A percentile compares a stretch with the other conserved stretches of the same genome.
These are phyloP conservation scores for Diospyros lotus DNA, from an alignment of 148 eudicot genomes.

Conservation along the genomic window DNA sequence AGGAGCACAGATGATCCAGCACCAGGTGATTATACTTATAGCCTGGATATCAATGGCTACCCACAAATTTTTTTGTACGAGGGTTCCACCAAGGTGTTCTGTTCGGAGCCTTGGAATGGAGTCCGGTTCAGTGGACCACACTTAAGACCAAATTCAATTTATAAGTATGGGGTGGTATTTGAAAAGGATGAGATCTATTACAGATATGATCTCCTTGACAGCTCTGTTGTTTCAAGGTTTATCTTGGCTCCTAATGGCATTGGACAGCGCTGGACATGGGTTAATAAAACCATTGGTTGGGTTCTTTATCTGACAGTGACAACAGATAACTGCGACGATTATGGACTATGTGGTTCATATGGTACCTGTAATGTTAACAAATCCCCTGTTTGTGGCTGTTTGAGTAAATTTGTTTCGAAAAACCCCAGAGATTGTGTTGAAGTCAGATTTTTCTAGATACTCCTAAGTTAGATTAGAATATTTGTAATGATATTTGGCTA, in stretches of 20 bases:
- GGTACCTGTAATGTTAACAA: conserved; percentile 16
- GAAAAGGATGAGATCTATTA: conserved; percentile 9
- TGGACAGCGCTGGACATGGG: conserved; percentile 14
- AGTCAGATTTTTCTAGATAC: no score
- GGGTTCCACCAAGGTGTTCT: background rate
- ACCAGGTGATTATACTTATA: conserved; percentile 5
- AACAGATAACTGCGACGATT: conserved; percentile 19
- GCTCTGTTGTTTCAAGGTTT: conserved; percentile 5
- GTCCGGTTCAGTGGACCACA: conserved; percentile 13
- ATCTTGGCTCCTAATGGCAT: conserved; percentile 8
- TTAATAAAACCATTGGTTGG: conserved; percentile 8
- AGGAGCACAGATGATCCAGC: conserved; percentile 22
- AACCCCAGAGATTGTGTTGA: conserved; percentile 13
- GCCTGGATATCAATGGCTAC: conserved; percentile 1
- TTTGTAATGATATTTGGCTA: no score
- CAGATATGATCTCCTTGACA: background rate
- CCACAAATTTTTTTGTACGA: conserved; percentile 6
- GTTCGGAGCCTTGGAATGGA: conserved; percentile 29
- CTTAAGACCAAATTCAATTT: background rate
- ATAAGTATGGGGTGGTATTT: background rate
- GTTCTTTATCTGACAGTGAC: conserved; percentile 5
- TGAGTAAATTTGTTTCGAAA: conserved; percentile 20
- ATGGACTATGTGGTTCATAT: conserved; percentile 21
- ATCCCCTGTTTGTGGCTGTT: conserved; percentile 20
- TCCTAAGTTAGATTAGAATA: no score